Conservation (phyloP, 352 stramenopile genomes). For the Thraustochytrium sp. region DNA sequence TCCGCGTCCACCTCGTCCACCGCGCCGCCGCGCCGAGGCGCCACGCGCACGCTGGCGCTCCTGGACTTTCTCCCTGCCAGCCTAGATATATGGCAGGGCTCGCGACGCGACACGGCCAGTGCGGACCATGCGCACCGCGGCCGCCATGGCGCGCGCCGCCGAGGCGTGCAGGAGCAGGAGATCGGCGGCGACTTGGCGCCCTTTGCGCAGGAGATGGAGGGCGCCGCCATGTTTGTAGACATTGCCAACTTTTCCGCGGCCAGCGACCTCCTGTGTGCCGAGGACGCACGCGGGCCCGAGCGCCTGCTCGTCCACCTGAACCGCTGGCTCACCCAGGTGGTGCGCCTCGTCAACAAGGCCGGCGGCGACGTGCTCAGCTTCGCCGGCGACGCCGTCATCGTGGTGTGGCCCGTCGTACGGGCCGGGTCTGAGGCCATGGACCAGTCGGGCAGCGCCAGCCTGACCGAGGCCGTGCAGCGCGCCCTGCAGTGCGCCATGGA, state of each 20-base stretch:
- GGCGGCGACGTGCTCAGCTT: conserved; percentile 77
- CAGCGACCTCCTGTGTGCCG: not conserved
- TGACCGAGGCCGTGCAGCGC: conserved; percentile 49
- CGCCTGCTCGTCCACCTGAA: not conserved
- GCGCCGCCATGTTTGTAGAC: conserved; percentile 1
- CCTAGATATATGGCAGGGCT: not conserved
- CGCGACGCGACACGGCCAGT: no score
- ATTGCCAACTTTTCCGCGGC: conserved; percentile 10
- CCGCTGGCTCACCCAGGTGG: conserved; percentile 50
- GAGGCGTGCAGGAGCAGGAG: not conserved
- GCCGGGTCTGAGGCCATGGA: conserved; percentile 61
- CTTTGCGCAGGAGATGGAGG: not conserved
- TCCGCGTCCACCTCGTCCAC: no score
- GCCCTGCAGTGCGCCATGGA: conserved; percentile 77
- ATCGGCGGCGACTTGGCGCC: not conserved
- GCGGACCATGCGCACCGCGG: no score
- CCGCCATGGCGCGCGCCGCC: no score
- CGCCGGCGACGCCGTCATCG: conserved; percentile 85
- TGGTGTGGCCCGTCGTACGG: conserved; percentile 69
- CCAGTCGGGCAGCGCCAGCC: conserved; percentile 50
- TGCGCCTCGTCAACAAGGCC: conserved; percentile 52
- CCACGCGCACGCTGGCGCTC: not conserved
- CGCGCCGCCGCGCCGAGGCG: no score
- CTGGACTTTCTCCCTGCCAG: not conserved
- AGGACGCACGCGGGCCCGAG: not conserved